Conservation (phyloP, 2,329 filamentous ascomycete genomes). For the Dactylella cylindrospora region DNA sequence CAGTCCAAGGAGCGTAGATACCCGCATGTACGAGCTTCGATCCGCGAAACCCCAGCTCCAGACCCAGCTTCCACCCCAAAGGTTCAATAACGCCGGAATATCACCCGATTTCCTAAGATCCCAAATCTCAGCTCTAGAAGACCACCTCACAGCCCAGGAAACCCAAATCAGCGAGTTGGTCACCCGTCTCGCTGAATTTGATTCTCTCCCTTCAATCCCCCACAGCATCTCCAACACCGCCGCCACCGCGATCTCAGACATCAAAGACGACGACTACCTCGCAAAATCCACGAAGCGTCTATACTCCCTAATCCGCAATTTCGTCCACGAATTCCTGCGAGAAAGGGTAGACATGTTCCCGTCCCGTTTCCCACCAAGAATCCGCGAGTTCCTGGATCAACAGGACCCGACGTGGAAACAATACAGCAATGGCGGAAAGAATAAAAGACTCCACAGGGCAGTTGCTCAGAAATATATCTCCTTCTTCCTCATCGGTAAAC, state of each 20-base stretch:
- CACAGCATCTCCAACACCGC: no score
- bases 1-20: no score
- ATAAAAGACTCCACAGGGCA: slow-evolving; percentile 6
- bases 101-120: no score
- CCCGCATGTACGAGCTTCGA: no score
- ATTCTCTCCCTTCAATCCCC: no score
- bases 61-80: no score
- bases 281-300: background rate
- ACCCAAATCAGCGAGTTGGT: slow-evolving; percentile 5
- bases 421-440: background rate
- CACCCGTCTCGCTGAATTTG: background rate
- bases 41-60: no score
- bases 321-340: slow-evolving; percentile 5
- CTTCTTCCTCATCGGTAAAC: slow-evolving; percentile 1
- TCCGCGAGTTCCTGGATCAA: background rate
- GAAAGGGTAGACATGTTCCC: background rate
- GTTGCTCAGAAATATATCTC: slow-evolving; percentile 21
- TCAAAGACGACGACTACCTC: slow-evolving; percentile 13
- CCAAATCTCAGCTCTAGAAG: no score
- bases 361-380: slow-evolving; percentile 1
- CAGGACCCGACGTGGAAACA: slow-evolving; percentile 1
- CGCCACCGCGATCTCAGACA: background rate
- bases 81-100: no score
- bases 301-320: background rate
- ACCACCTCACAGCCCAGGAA: background rate